These are phyloP conservation scores for Hypoxylon sp. DNA, from an alignment of 2,329 filamentous ascomycete species.

Conservation along the genomic window DNA sequence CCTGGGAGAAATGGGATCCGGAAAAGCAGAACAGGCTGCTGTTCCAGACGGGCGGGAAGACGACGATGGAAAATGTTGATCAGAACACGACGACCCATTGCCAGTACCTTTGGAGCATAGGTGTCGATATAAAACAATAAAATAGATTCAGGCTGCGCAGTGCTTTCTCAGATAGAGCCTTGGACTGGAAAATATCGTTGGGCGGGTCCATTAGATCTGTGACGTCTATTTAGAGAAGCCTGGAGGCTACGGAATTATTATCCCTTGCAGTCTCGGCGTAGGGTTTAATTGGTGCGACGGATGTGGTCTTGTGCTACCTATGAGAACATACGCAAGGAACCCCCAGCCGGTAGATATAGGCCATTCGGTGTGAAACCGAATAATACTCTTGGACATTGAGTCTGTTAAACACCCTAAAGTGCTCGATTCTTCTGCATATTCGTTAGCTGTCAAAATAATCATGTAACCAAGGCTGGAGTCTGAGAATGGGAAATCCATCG, in stretches of 20 bases:
- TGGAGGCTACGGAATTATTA: not conserved
- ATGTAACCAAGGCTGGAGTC: not conserved
- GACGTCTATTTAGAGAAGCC: not conserved
- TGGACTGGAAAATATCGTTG: not conserved
- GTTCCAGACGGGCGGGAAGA: conserved; percentile 60
- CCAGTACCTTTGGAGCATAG: conserved; percentile 65
- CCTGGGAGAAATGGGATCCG: conserved; percentile 49
- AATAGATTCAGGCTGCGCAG: not conserved
- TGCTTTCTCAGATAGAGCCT: not conserved
- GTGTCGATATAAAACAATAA: conserved; percentile 62
- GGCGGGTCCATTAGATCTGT: not conserved
- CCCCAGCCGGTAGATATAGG: not conserved
- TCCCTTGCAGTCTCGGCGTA: not conserved
- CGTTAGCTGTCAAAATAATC: not conserved
- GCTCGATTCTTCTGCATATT: not conserved
- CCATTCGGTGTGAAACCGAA: not conserved
- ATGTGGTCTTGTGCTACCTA: not conserved
- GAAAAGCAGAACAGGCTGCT: conserved; percentile 57
- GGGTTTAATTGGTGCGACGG: not conserved
- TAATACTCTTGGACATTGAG: too few relatives aligned
- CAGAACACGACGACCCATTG: conserved; percentile 60
- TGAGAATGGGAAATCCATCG: not conserved
- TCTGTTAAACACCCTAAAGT: too few relatives aligned
- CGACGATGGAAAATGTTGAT: conserved; percentile 62
- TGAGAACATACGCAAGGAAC: not conserved